Conservation (phyloP, 352 stramenopile genomes). For the Aphanomyces astaci region DNA sequence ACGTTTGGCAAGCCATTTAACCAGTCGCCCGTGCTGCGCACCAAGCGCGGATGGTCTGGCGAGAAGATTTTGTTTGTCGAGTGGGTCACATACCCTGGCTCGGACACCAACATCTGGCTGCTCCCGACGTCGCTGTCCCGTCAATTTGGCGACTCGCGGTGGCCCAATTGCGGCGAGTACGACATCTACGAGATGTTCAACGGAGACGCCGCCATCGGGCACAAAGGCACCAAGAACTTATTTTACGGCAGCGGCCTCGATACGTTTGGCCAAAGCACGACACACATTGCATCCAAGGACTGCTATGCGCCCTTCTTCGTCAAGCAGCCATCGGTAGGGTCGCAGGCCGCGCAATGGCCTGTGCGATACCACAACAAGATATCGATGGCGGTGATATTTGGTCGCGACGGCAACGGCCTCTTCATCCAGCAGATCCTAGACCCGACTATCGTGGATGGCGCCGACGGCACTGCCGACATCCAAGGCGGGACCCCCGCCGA, state of each 20-base stretch:
- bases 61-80: slow-evolving; percentile 67
- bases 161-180: slow-evolving; percentile 67
- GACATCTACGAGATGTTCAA: slow-evolving; percentile 80
- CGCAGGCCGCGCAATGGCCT: slow-evolving; percentile 55
- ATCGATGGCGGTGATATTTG: slow-evolving; percentile 61
- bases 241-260: slow-evolving; percentile 38
- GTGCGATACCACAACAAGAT: slow-evolving; percentile 50
- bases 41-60: slow-evolving; percentile 51
- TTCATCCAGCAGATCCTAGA: slow-evolving; percentile 70
- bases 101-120: slow-evolving; percentile 81
- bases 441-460: slow-evolving; percentile 43
- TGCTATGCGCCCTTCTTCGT: slow-evolving; percentile 47
- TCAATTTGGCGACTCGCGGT: slow-evolving; percentile 58
- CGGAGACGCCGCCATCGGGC: neutral
- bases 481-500: slow-evolving; percentile 36
- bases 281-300: slow-evolving; percentile 55
- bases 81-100: slow-evolving; percentile 52
- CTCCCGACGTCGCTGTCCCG: slow-evolving; percentile 63
- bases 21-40: slow-evolving; percentile 39
- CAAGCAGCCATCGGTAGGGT: slow-evolving; percentile 43
- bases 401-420: slow-evolving; percentile 46
- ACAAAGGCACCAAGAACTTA: slow-evolving; percentile 40
- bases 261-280: slow-evolving; percentile 56
- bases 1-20: slow-evolving; percentile 42
- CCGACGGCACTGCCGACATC: slow-evolving; percentile 56